Evolutionary conservation across 805 yeast species (phyloP).

Genomic region (Candida anglica): DNA sequence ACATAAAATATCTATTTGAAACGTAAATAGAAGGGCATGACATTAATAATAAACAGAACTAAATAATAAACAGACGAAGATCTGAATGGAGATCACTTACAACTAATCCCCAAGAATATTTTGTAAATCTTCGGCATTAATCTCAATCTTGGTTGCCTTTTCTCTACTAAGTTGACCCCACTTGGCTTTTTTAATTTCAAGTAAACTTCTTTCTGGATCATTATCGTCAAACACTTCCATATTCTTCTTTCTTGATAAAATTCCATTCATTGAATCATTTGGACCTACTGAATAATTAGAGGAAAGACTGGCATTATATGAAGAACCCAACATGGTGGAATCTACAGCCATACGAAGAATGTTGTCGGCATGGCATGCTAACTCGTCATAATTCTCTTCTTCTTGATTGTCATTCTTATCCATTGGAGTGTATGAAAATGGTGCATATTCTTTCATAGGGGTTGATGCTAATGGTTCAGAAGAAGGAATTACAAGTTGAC

Average conservation of each 20-base stretch:
- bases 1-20: slow-evolving; percentile 14
- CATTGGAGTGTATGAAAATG: slow-evolving; percentile 1
- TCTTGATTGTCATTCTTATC: slow-evolving; percentile 7
- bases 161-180: slow-evolving; percentile 10
- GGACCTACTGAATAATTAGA: slow-evolving; percentile 27
- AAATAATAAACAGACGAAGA: background rate
- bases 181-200: slow-evolving; percentile 12
- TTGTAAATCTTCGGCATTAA: slow-evolving; percentile 34
- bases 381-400: slow-evolving; percentile 29
- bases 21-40: too few species aligned
- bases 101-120: slow-evolving; percentile 22
- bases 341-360: slow-evolving; percentile 46
- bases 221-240: slow-evolving; percentile 12
- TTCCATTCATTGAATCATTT: slow-evolving; percentile 27
- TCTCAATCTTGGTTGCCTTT: slow-evolving; percentile 25
- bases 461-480: slow-evolving; percentile 2
- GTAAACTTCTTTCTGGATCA: slow-evolving; percentile 17
- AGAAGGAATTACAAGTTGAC: background rate
- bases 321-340: slow-evolving; percentile 42
- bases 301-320: slow-evolving; percentile 33
- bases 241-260: slow-evolving; percentile 10
- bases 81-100: background rate
- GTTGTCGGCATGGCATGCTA: slow-evolving; percentile 45
- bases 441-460: slow-evolving; percentile 1
- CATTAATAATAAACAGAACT: too few species aligned